These are phyloP conservation scores for Papilionanthe hybrid DNA, from an alignment of 116 monocot species.

Conservation along the genomic window DNA sequence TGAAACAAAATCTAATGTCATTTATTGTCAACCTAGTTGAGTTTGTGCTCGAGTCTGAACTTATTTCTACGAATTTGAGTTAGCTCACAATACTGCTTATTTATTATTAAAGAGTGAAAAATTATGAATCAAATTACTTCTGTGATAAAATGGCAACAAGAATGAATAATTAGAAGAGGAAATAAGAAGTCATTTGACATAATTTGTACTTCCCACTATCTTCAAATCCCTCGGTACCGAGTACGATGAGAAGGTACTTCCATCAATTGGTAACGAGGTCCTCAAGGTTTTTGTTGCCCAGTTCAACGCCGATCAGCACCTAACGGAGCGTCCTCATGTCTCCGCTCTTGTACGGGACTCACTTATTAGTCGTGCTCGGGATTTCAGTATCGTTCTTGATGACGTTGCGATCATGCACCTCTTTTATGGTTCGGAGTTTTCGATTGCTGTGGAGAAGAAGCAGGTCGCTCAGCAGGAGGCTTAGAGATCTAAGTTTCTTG, in stretches of 20 bases:
- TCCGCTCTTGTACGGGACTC: too few species aligned
- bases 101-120: too few species aligned
- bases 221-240: constrained; percentile 82
- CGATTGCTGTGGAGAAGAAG: constrained; percentile 91
- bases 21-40: too few species aligned
- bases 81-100: too few species aligned
- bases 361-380: constrained; percentile 46
- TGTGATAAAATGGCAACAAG: too few species aligned
- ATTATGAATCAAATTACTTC: too few species aligned
- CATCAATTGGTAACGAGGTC: constrained; percentile 92
- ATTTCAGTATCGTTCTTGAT: constrained; percentile 79
- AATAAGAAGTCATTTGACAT: too few species aligned
- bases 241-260: constrained; percentile 94
- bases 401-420: constrained; percentile 85
- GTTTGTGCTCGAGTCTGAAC: too few species aligned
- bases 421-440: constrained; percentile 59
- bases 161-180: too few species aligned
- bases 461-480: constrained; percentile 97
- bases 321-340: constrained; percentile 87
- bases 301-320: constrained; percentile 95
- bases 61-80: too few species aligned
- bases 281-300: constrained; percentile 87
- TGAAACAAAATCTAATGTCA: too few species aligned
- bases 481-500: constrained; percentile 77
- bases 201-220: too few species aligned